A percentile compares a stretch with the other conserved stretches of the same genome.
Evolutionary conservation across 345 rosid genomes (phyloP).

Genomic region (Populus tremula): DNA sequence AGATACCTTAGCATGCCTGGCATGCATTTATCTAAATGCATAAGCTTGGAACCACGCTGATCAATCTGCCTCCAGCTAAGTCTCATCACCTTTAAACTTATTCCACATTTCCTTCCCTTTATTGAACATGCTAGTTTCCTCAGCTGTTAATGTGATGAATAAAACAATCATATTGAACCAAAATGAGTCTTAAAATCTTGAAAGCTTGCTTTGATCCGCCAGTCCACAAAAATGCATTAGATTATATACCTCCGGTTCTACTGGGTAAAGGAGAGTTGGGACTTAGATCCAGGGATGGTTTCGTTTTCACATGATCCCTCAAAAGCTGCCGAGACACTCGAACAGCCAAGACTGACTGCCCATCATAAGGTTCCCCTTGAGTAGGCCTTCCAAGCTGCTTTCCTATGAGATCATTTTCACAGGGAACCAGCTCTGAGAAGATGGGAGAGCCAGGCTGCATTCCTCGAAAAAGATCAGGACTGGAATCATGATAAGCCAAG

Average conservation of each 20-base stretch:
- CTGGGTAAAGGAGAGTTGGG: constrained; percentile 41
- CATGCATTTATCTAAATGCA: constrained; percentile 3
- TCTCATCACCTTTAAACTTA: constrained; percentile 17
- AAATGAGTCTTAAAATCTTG: constrained; percentile 15
- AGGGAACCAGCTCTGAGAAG: constrained; percentile 47
- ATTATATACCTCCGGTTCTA: constrained; percentile 32
- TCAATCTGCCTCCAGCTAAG: constrained; percentile 9
- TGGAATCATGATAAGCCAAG: constrained; percentile 47
- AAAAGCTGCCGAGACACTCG: constrained; percentile 65
- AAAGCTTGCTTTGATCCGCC: not conserved
- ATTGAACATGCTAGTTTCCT: constrained; percentile 23
- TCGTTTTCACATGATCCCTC: constrained; percentile 55
- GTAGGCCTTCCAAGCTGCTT: constrained; percentile 33
- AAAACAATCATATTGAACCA: constrained; percentile 14
- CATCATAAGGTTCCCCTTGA: constrained; percentile 33
- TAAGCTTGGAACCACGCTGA: constrained; percentile 6
- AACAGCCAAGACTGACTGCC: constrained; percentile 52
- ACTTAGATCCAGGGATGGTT: constrained; percentile 50
- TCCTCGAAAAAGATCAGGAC: constrained; percentile 47
- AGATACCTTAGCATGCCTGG: constrained; percentile 10
- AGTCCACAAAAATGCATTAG: constrained; percentile 10
- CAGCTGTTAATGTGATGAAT: constrained; percentile 19
- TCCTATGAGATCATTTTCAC: constrained; percentile 38
- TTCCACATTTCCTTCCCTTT: constrained; percentile 18
- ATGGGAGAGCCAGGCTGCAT: constrained; percentile 47